These are phyloP conservation scores for Syzygium aqueum DNA, from an alignment of 345 rosid species.

Conservation along the genomic window DNA sequence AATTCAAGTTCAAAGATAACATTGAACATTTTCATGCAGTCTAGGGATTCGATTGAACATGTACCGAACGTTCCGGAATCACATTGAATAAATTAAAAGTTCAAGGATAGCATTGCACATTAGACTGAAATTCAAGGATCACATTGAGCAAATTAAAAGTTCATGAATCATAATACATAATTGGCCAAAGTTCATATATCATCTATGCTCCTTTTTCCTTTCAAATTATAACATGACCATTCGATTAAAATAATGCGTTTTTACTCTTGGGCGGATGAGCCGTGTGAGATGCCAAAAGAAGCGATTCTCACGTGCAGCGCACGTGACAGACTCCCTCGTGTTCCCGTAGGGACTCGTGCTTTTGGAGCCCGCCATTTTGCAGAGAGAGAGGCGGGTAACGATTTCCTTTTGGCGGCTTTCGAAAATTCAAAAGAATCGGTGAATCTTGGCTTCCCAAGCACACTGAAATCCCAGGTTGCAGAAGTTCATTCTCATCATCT, in stretches of 20 bases:
- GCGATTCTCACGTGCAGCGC: neutral
- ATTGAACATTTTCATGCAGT: too few relatives aligned
- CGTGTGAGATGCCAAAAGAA: neutral
- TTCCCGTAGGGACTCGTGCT: neutral
- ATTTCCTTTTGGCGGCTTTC: neutral
- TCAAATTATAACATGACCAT: too few relatives aligned
- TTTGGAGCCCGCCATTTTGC: neutral
- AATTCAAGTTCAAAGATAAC: too few relatives aligned
- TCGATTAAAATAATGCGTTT: neutral
- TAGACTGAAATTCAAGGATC: accelerated
- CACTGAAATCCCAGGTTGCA: neutral
- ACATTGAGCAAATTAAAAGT: too few relatives aligned
- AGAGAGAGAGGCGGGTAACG: neutral
- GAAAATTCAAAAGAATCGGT: neutral
- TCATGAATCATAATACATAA: accelerated
- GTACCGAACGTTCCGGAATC: too few relatives aligned
- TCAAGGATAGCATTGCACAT: accelerated
- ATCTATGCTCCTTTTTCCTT: neutral
- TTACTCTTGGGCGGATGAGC: too few relatives aligned
- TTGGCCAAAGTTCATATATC: accelerated
- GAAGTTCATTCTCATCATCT: neutral
- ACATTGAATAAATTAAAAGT: too few relatives aligned
- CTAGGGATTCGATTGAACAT: too few relatives aligned
- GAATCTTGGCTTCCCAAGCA: neutral
- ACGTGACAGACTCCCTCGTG: neutral